phyloP scores from a whole-genome alignment of 179 eudicot genomes.

The Silene coronaria region DNA sequence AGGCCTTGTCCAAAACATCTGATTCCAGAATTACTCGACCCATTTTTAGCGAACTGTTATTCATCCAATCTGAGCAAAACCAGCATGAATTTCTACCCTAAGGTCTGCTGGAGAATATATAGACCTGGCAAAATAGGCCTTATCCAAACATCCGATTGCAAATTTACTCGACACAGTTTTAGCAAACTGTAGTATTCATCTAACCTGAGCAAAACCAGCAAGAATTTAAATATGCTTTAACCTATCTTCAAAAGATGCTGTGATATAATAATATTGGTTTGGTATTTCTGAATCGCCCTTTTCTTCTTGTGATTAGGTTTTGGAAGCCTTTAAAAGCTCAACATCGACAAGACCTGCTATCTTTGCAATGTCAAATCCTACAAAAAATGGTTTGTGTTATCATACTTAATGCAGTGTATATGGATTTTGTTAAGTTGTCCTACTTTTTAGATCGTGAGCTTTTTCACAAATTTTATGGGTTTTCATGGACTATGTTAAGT shows the following conservation, averaged over 20 bases:
- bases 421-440: neutral
- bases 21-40: neutral
- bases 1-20: neutral
- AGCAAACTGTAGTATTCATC: neutral
- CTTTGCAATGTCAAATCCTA: constrained; percentile 98
- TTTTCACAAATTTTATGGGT: neutral
- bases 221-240: neutral
- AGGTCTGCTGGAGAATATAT: neutral
- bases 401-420: neutral
- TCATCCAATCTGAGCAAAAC: too few species aligned
- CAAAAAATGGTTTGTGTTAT: constrained; percentile 60
- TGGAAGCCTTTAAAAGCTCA: constrained; percentile 81
- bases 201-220: neutral
- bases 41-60: neutral
- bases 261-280: neutral
- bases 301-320: constrained; percentile 41
- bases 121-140: neutral
- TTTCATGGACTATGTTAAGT: neutral
- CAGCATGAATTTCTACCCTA: neutral
- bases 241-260: neutral
- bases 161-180: neutral
- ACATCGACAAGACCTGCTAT: constrained; percentile 94
- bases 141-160: neutral
- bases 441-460: neutral
- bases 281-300: neutral